Base-by-base conservation (phyloP, 129 eudicot species). In the Smallanthus sonchifolius region DNA sequence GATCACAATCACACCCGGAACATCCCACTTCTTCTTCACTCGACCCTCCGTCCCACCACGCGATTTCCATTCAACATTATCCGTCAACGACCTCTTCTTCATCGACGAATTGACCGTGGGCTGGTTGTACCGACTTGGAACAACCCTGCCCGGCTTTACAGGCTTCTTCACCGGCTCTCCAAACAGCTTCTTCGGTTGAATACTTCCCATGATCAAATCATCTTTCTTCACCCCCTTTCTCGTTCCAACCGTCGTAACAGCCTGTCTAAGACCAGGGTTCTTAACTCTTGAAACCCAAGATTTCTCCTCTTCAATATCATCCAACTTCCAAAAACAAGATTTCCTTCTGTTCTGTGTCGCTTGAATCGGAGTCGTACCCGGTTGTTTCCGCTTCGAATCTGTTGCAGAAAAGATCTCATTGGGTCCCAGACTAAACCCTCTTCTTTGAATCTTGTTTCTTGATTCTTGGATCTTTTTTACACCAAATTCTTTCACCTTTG, bases 111-210 rank as follows among this genome's bases (percentile, higher is more conserved):
- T 82, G 2, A 74, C 77, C 0, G 79, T 70, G 1, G 89, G 56
- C 65, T 86, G 96, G 80, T 74, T 90, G 56, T 94, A 94, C 67
- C 98, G 80, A 70, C 98, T 94, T 0, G 98, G 78, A 16, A 94
- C 81, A 38, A 90, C 88, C 79, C 98, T 76, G 14, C 98, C 98
- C 14, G 89, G 82, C 80, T 86, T 94, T 54, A 78, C 3, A 2
- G 88, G 83, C 83, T 91, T 93, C 88, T 93, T 93, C 38, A 72
- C 82, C 34, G 80, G 88, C 0, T 88, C 98, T 20, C 84, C 91
- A 35, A 88, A 91, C 70, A 91, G 84, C 48, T 91, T 91, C 86
- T 94, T 94, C 2, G 97, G 98, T 79, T 90, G 97, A 78, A 94
- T 52, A 55, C 86, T 77, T 13, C 74, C 75, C 7, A 90, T 15